These are phyloP conservation scores for Penicillium parvum DNA, from an alignment of 495 filamentous ascomycete genomes.

Conservation along the genomic window DNA sequence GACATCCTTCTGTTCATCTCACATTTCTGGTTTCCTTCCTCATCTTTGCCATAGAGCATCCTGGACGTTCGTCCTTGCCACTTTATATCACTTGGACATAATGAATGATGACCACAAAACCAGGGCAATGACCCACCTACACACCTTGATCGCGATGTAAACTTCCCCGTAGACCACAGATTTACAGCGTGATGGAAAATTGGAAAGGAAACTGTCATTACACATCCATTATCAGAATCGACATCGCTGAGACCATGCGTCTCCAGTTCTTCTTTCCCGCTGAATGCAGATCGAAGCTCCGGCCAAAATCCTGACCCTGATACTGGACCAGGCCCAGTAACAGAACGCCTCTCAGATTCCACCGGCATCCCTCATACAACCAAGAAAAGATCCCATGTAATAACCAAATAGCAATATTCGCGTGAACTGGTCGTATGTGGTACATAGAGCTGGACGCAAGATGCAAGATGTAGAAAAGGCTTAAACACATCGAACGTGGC, in stretches of 20 bases:
- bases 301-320: neutral
- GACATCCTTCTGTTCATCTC: slow-evolving; percentile 3
- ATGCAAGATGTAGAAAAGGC: slow-evolving; percentile 22
- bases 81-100: slow-evolving; percentile 15
- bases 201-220: slow-evolving; percentile 25
- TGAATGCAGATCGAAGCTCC: slow-evolving; percentile 1
- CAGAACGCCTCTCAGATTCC: no score
- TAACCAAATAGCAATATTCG: slow-evolving; percentile 12
- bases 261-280: slow-evolving; percentile 10
- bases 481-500: slow-evolving; percentile 10
- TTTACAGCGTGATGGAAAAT: neutral
- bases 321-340: no score
- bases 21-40: slow-evolving; percentile 8
- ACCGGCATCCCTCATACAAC: neutral
- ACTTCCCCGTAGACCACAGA: neutral
- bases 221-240: slow-evolving; percentile 34
- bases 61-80: slow-evolving; percentile 6
- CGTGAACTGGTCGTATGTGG: slow-evolving; percentile 11
- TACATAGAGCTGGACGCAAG: slow-evolving; percentile 14
- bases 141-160: neutral
- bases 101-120: slow-evolving; percentile 23
- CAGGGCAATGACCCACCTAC: slow-evolving; percentile 1
- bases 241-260: slow-evolving; percentile 22
- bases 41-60: slow-evolving; percentile 23
- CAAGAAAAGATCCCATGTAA: slow-evolving; percentile 1